Conservation (phyloP, 2,329 filamentous ascomycete species). For the Colletotrichum musicola region DNA sequence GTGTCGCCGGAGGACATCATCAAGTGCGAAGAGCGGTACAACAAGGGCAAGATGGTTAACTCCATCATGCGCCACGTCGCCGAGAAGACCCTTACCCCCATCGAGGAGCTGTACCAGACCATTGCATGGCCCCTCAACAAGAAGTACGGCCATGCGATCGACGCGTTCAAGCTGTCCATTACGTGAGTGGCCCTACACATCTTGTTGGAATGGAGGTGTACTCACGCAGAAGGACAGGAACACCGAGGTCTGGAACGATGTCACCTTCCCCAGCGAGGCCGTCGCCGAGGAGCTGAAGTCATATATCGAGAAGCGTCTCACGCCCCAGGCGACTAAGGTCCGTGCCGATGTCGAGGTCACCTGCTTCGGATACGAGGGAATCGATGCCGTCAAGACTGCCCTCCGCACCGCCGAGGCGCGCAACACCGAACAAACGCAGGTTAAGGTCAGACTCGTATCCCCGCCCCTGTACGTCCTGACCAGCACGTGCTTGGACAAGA, state of each 20-base stretch:
- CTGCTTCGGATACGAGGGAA: slow-evolving; percentile 96
- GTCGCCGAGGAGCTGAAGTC: slow-evolving; percentile 91
- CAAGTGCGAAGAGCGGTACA: slow-evolving; percentile 99
- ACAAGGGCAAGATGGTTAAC: slow-evolving; percentile 99
- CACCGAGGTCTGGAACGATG: slow-evolving; percentile 94
- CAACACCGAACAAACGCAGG: slow-evolving; percentile 92
- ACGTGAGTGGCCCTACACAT: slow-evolving; percentile 71
- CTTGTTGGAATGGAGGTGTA: not conserved
- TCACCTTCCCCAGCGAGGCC: slow-evolving; percentile 86
- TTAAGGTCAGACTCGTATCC: slow-evolving; percentile 99
- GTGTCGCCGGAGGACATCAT: slow-evolving; percentile 97
- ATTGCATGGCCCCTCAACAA: slow-evolving; percentile 98
- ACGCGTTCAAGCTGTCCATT: slow-evolving; percentile 99
- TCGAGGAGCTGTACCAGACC: slow-evolving; percentile 92
- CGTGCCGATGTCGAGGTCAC: slow-evolving; percentile 97
- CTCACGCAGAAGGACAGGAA: slow-evolving; percentile 68
- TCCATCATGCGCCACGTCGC: slow-evolving; percentile 99
- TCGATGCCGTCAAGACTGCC: slow-evolving; percentile 96
- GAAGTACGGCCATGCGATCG: slow-evolving; percentile 95
- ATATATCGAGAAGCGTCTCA: slow-evolving; percentile 97
- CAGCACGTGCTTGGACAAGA: slow-evolving; percentile 95
- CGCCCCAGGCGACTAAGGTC: slow-evolving; percentile 98
- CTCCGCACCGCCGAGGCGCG: slow-evolving; percentile 91
- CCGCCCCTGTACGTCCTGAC: slow-evolving; percentile 97
- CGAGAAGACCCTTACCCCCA: slow-evolving; percentile 95